phyloP scores from a whole-genome alignment of 2,329 filamentous ascomycete species.

The Blastomyces percursus region DNA sequence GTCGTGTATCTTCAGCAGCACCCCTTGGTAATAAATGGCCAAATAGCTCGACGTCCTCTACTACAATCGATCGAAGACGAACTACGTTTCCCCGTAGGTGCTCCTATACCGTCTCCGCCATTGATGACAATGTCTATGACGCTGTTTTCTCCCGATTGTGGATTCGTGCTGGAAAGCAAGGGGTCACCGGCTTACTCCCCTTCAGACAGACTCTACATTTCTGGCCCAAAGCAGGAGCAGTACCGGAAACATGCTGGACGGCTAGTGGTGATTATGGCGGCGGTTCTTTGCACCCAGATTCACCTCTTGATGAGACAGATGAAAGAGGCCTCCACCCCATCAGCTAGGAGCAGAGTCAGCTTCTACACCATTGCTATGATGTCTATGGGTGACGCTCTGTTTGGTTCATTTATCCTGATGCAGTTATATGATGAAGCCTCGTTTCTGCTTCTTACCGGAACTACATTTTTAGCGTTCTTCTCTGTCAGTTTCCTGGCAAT shows the following conservation, averaged over 20 bases:
- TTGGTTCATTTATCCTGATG: conserved; percentile 45
- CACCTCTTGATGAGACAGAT: conserved; percentile 50
- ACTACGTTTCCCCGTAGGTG: conserved; percentile 48
- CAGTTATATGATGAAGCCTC: conserved; percentile 46
- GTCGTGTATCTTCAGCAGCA: conserved; percentile 67
- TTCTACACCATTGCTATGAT: conserved; percentile 54
- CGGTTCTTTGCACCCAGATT: conserved; percentile 43
- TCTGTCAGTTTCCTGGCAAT: conserved; percentile 53
- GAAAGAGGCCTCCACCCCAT: conserved; percentile 54
- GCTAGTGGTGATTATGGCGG: conserved; percentile 43
- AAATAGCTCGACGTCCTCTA: conserved; percentile 24
- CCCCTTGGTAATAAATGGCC: conserved; percentile 26
- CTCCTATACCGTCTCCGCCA: conserved; percentile 42
- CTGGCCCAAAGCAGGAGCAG: conserved; percentile 48
- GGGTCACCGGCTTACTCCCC: conserved; percentile 45
- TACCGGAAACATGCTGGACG: conserved; percentile 42
- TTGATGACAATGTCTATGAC: conserved; percentile 49
- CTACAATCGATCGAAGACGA: conserved; percentile 48
- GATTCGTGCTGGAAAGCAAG: conserved; percentile 53
- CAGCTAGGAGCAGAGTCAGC: conserved; percentile 52
- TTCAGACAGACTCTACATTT: conserved; percentile 42
- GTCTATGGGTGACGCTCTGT: conserved; percentile 50
- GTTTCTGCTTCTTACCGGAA: conserved; percentile 45
- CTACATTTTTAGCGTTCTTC: conserved; percentile 49
- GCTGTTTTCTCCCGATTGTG: conserved; percentile 55